A percentile compares a stretch with the other conserved stretches of the same genome.
Conservation (phyloP, 2,329 filamentous ascomycete species). For the Westerdykella aurantiaca region DNA sequence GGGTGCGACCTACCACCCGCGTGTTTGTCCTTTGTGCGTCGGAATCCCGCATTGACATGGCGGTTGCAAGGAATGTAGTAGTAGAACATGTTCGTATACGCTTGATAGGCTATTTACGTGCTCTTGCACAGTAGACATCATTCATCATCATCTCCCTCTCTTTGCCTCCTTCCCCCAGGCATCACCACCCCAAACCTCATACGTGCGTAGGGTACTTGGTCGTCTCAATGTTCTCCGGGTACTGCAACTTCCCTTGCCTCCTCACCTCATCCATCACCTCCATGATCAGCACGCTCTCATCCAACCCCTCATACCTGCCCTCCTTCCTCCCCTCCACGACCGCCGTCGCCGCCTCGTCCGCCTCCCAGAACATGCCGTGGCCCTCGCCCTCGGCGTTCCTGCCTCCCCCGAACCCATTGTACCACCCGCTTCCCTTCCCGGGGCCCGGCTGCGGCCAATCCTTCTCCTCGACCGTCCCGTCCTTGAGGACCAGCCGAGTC, state of each 20-base stretch:
- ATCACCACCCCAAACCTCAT: constrained; percentile 4
- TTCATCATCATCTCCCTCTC: too few species aligned
- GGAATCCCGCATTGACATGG: too few species aligned
- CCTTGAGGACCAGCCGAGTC: constrained; percentile 56
- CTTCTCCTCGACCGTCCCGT: constrained; percentile 46
- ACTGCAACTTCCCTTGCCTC: constrained; percentile 56
- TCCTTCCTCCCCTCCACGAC: constrained; percentile 71
- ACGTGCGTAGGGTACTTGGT: constrained; percentile 28
- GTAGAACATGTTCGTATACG: too few species aligned
- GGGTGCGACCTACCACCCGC: too few species aligned
- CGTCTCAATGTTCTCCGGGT: constrained; percentile 62
- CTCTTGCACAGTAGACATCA: too few species aligned
- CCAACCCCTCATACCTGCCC: constrained; percentile 57
- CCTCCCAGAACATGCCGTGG: constrained; percentile 86
- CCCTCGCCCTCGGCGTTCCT: constrained; percentile 53
- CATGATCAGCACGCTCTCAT: constrained; percentile 83
- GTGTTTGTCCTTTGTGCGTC: too few species aligned
- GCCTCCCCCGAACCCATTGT: constrained; percentile 42
- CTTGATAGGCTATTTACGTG: too few species aligned
- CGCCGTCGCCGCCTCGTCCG: constrained; percentile 70
- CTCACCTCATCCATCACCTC: constrained; percentile 68
- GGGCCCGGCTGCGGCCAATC: constrained; percentile 44
- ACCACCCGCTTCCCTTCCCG: constrained; percentile 43
- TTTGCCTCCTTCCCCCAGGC: too few species aligned
- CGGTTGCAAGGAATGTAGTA: too few species aligned